Evolutionary conservation across 345 rosid species (phyloP), one percentile per base, ranked within the genome.

Genomic region (Barbarea vulgaris): DNA sequence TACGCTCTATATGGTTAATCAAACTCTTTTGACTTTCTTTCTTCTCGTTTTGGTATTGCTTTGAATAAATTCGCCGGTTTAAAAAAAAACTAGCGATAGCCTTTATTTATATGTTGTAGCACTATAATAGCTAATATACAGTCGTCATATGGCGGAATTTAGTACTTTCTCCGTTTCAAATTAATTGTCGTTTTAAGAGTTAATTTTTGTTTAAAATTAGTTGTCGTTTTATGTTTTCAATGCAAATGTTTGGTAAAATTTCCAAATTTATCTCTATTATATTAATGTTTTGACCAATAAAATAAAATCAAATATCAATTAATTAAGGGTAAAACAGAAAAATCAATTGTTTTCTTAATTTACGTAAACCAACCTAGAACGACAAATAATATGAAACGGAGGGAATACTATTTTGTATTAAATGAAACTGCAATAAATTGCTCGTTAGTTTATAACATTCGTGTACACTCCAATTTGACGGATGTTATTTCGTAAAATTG

Each of bases 1-100:
- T 15, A 55, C 41, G 2, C 27, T 24, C 17, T 8, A 34, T 59
- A 22, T 71, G 75, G 58, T 70, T 24, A 58, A 33, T 33, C 62
- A 42, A 12, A 67, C 14, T 15, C 48, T 7, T 55, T 28, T 55
- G 64, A 41, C 28, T 54, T 59, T 73, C 58, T 60, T 60, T 41
- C 24, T 53, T 22, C 37, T 24, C 58, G 6, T 57, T 66, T 21
- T 21, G 2, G 37, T 65, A 34, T 24, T 55, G 33, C 41, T 39
- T 58, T 59, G 27, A 75, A 75, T 75, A 75, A 75, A 50, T 39
- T 75, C 62, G 62, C 68, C 67, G 7, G 62, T 37, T 36, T 18
- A 18, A 36, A 58, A 36, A 58, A 41, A 21, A 60, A 30, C 47
- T 67, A 48, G 39, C 21, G 74, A 41, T 41, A 30, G 55, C 34